These are phyloP conservation scores for Truncatella angustata DNA, from an alignment of 2,329 filamentous ascomycete species.

Conservation along the genomic window DNA sequence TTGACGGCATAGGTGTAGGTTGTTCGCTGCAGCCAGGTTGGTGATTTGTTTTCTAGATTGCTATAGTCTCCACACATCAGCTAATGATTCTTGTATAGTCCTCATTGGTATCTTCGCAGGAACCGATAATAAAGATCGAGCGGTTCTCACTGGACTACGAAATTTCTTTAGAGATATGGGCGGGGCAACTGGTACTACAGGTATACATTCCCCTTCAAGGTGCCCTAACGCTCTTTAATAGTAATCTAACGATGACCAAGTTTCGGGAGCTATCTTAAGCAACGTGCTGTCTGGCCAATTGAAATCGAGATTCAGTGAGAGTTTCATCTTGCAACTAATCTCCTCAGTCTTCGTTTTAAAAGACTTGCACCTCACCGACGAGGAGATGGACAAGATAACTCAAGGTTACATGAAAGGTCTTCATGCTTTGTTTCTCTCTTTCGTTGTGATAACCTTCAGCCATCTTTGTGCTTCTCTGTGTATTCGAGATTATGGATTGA, in stretches of 20 bases:
- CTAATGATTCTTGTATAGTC: background rate
- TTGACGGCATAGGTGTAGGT: slow-evolving; percentile 13
- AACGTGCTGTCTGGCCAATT: background rate
- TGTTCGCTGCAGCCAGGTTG: background rate
- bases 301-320: background rate
- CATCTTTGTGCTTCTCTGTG: background rate
- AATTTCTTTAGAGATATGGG: slow-evolving; percentile 2
- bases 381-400: background rate
- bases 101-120: background rate
- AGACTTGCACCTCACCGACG: background rate
- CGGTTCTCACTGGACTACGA: background rate
- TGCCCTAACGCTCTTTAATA: too few species aligned
- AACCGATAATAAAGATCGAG: background rate
- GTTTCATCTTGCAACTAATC: background rate
- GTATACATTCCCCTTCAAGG: too few species aligned
- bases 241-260: background rate
- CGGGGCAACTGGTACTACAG: background rate
- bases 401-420: background rate
- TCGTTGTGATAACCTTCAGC: background rate
- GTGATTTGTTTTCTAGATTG: background rate
- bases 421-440: slow-evolving; percentile 21
- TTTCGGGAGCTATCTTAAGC: background rate
- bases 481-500: background rate
- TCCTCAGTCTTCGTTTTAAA: background rate
- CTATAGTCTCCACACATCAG: background rate